Evolutionary conservation across 148 eudicot species (phyloP), one percentile per base, ranked within the genome.

Genomic region (Chenopodium suecicum): DNA sequence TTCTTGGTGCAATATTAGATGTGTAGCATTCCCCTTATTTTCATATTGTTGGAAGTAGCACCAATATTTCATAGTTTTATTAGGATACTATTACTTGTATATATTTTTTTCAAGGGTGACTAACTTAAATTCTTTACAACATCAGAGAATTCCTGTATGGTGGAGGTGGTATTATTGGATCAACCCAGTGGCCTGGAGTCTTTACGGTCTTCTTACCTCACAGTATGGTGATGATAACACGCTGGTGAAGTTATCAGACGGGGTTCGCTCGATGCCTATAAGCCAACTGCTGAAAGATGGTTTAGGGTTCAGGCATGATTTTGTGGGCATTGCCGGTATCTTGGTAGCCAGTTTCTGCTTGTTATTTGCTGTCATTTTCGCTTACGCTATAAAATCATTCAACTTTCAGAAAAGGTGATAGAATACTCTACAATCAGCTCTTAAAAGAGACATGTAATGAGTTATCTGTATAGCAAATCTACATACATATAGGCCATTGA

Each of bases 151-250:
- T 65, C 99, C 99, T 11, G 82, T 89, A 78, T 96, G 99, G 99
- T 94, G 99, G 99, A 90, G 99, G 89, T 96, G 99, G 99, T 96
- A 96, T 86, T 96, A 94, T 84, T 96, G 98, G 99, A 89, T 91
- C 74, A 96, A 96, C 81, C 99, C 99, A 0, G 89, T 96, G 27
- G 92, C 99, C 20, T 96, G 99, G 99, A 91, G 90, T 84, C 93
- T 96, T 7, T 96, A 96, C 19, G 99, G 99, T n/a, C 97, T 96
- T 60, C 91, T 96, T 23, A 91, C 87, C 41, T 96, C 98, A 2
- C 98, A 96, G 65, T 96, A 91, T 46, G 92, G 94, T 48, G 93
- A 94, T 78, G 85, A 81, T 50, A 81, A 83, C 72, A 81, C 82
- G 60, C 84, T 25, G 0, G 88, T 96, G 79, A 89, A 88, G 91